Evolutionary conservation across 1,139 yeast species (phyloP).

Genomic region (Yamadazyma atlantica): DNA sequence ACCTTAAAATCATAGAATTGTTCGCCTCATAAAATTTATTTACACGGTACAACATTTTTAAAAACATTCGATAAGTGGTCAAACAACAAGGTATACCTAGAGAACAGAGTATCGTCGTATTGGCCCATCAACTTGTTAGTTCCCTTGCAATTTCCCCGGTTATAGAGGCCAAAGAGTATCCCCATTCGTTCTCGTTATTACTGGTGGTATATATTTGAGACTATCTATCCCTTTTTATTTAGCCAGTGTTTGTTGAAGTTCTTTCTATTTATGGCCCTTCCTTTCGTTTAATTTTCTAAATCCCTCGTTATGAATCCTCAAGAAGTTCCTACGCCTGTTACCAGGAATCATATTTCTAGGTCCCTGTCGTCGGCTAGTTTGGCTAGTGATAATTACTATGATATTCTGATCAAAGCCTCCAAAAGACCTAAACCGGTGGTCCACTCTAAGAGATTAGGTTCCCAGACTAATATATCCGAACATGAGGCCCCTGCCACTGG

Average conservation of each 20-base stretch:
- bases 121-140: no score
- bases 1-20: no score
- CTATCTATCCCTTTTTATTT: background rate
- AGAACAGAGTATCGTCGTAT: no score
- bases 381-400: constrained; percentile 26
- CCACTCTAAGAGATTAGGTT: constrained; percentile 14
- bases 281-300: constrained; percentile 1
- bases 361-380: background rate
- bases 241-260: background rate
- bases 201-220: background rate
- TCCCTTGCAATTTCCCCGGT: no score
- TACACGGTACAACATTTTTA: no score
- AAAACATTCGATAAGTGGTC: no score
- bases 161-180: no score
- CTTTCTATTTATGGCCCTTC: background rate
- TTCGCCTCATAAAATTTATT: background rate
- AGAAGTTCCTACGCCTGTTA: background rate
- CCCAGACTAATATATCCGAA: constrained; percentile 14
- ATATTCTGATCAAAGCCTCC: constrained; percentile 22
- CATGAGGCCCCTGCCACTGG: background rate
- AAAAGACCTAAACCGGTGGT: constrained; percentile 11
- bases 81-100: no score
- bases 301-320: background rate
- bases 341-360: background rate
- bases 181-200: no score